Evolutionary conservation across 441 rosid genomes (phyloP).

Genomic region (Brassica hybrid): DNA sequence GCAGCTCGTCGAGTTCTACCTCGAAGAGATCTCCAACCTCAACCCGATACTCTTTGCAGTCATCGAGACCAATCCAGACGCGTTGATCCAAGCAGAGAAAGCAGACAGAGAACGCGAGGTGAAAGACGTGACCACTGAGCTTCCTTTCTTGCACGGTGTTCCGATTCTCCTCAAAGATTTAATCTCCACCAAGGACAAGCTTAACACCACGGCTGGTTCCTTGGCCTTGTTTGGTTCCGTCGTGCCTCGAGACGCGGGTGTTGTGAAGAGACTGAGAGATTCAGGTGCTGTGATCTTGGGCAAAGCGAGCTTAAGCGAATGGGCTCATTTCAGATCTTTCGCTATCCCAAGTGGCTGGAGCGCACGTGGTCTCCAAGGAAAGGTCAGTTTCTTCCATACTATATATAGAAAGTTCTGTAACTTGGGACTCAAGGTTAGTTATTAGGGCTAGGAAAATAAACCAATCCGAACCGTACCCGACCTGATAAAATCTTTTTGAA

Average conservation of each 20-base stretch:
- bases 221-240: constrained; percentile 63
- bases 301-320: constrained; percentile 74
- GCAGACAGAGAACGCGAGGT: constrained; percentile 62
- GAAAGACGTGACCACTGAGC: constrained; percentile 21
- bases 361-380: constrained; percentile 69
- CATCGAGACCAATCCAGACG: constrained; percentile 81
- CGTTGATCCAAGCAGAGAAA: constrained; percentile 53
- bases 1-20: constrained; percentile 61
- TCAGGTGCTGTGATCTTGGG: constrained; percentile 79
- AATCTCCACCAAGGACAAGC: constrained; percentile 68
- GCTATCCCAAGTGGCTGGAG: constrained; percentile 49
- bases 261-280: constrained; percentile 56
- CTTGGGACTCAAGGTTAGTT: neutral
- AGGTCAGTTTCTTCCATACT: too few species aligned
- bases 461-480: too few species aligned
- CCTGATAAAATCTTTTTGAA: too few species aligned
- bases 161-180: constrained; percentile 75
- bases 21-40: constrained; percentile 56
- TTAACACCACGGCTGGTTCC: constrained; percentile 80
- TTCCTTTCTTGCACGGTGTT: constrained; percentile 62
- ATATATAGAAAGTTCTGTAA: neutral
- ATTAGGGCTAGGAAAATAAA: too few species aligned
- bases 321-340: constrained; percentile 53
- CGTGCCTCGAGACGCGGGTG: constrained; percentile 69
- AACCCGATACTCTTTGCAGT: constrained; percentile 60